A percentile compares a stretch with the other conserved stretches of the same genome.
Evolutionary conservation across 1,284 basidiomycete genomes (phyloP).

Genomic region (Inonotus obliquus): DNA sequence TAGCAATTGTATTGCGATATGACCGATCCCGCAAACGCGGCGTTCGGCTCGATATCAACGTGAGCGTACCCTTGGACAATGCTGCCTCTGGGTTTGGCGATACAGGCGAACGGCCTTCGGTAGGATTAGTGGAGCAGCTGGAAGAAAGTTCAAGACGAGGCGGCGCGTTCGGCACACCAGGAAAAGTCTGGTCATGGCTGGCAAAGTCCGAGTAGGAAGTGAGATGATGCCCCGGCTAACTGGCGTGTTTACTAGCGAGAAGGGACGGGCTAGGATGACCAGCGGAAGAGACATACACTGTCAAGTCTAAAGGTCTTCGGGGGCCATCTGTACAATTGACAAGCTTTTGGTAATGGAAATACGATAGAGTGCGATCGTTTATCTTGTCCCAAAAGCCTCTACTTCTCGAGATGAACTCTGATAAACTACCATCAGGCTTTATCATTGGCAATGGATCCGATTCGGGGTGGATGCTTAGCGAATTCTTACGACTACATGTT

Average conservation of each 20-base stretch:
- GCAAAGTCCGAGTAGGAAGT: neutral
- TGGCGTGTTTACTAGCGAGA: neutral
- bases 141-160: constrained; percentile 15
- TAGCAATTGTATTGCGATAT: constrained; percentile 9
- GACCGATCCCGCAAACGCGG: constrained; percentile 16
- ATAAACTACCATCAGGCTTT: neutral
- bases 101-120: neutral
- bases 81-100: neutral
- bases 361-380: no score
- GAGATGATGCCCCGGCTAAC: neutral
- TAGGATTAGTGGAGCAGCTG: constrained; percentile 11
- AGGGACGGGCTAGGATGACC: neutral
- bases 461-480: neutral
- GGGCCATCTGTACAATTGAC: neutral
- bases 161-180: constrained; percentile 14
- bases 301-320: neutral
- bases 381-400: no score
- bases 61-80: neutral
- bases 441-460: neutral
- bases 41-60: constrained; percentile 11
- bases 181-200: constrained; percentile 17
- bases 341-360: neutral
- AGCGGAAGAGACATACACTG: neutral
- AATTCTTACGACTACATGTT: neutral
- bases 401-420: no score